These are phyloP conservation scores for Claviceps monticola DNA, from an alignment of 2,329 filamentous ascomycete species.

Conservation along the genomic window DNA sequence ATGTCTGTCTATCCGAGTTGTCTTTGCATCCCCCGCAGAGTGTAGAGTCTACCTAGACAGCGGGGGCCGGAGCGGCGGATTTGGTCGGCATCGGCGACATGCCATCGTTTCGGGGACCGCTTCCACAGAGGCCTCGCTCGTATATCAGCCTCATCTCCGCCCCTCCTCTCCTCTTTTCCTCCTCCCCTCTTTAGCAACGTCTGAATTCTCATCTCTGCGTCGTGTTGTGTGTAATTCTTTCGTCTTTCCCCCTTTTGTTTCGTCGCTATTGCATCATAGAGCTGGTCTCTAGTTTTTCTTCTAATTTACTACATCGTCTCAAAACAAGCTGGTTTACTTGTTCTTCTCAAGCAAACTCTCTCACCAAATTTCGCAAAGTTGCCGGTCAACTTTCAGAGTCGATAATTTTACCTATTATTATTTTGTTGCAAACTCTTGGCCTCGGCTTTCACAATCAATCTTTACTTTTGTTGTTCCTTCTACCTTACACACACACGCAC, in stretches of 20 bases:
- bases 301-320: conserved; percentile 16
- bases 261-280: conserved; percentile 27
- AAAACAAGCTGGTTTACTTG: conserved; percentile 6
- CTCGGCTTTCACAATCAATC: background rate
- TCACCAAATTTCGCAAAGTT: conserved; percentile 15
- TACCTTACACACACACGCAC: conserved; percentile 1
- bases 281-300: conserved; percentile 38
- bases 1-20: background rate
- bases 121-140: conserved; percentile 1
- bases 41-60: too few species aligned
- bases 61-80: too few species aligned
- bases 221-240: conserved; percentile 18
- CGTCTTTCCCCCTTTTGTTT: background rate
- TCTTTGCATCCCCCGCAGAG: too few species aligned
- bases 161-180: conserved; percentile 25
- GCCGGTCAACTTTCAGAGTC: conserved; percentile 26
- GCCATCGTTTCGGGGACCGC: background rate
- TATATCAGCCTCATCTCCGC: conserved; percentile 5
- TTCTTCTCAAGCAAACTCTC: conserved; percentile 3
- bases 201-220: conserved; percentile 38
- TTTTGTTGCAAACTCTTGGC: background rate
- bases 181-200: conserved; percentile 50
- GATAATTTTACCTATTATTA: background rate
- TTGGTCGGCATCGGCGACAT: too few species aligned
- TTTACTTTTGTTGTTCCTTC: conserved; percentile 3